These are phyloP conservation scores for Balakata baccata DNA, from an alignment of 345 rosid genomes.

Conservation along the genomic window DNA sequence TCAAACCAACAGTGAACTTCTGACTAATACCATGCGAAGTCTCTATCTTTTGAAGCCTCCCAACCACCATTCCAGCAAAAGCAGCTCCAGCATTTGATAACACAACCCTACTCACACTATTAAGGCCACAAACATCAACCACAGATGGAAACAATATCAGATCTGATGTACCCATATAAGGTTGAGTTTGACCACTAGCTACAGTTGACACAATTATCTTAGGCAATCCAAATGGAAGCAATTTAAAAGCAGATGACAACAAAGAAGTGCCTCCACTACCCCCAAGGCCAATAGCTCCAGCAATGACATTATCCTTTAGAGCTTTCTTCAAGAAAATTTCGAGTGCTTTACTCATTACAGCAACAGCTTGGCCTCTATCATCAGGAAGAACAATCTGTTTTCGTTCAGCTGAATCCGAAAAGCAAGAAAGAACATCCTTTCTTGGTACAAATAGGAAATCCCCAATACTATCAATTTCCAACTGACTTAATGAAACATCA, in stretches of 20 bases:
- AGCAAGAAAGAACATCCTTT: constrained; percentile 51
- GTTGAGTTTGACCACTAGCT: constrained; percentile 78
- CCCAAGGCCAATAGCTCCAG: constrained; percentile 76
- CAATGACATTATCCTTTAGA: constrained; percentile 38
- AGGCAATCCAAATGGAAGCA: constrained; percentile 73
- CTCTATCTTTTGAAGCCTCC: constrained; percentile 37
- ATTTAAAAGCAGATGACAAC: constrained; percentile 61
- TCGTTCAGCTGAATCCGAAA: constrained; percentile 26
- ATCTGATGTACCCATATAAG: constrained; percentile 82
- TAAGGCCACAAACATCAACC: constrained; percentile 87
- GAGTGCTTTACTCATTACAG: constrained; percentile 66
- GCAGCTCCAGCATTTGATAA: constrained; percentile 86
- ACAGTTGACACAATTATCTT: constrained; percentile 88
- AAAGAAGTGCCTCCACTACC: constrained; percentile 93
- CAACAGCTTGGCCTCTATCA: constrained; percentile 74
- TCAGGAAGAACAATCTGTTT: constrained; percentile 36
- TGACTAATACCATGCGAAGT: constrained; percentile 10
- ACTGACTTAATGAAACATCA: constrained; percentile 63
- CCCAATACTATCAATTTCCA: constrained; percentile 29
- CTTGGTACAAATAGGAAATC: constrained; percentile 52
- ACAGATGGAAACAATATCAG: constrained; percentile 74
- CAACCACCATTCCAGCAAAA: constrained; percentile 84
- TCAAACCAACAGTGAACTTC: constrained; percentile 65
- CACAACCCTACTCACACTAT: constrained; percentile 74
- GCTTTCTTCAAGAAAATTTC: constrained; percentile 44